Evolutionary conservation across 2,329 filamentous ascomycete species (phyloP).

Genomic region (Fusarium poae): DNA sequence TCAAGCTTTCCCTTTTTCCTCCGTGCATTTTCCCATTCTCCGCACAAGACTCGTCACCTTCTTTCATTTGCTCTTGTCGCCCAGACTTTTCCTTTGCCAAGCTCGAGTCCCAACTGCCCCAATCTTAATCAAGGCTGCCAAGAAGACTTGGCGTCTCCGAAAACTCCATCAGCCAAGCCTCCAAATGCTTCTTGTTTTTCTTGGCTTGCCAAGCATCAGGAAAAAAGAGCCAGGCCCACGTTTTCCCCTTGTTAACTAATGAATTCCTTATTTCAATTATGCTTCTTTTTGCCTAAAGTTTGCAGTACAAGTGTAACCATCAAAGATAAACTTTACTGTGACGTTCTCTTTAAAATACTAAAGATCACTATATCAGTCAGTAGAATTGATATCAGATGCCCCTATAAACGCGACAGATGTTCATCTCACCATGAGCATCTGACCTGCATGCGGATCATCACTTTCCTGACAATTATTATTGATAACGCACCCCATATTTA

Average conservation of each 20-base stretch:
- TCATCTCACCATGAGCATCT: conserved; percentile 15
- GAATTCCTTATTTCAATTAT: conserved; percentile 14
- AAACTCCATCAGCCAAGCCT: conserved; percentile 27
- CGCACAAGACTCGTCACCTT: conserved; percentile 9
- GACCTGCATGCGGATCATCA: conserved; percentile 17
- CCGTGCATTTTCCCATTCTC: conserved; percentile 23
- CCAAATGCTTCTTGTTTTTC: not conserved
- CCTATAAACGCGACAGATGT: not conserved
- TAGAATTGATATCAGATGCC: not conserved
- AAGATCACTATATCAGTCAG: not conserved
- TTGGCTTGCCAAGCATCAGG: conserved; percentile 14
- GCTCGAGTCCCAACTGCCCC: conserved; percentile 7
- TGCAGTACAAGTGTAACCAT: not conserved
- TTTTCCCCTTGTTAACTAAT: conserved; percentile 35
- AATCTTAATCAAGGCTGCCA: conserved; percentile 34
- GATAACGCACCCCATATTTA: conserved; percentile 24
- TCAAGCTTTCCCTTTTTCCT: conserved; percentile 44
- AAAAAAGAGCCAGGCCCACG: conserved; percentile 33
- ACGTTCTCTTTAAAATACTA: not conserved
- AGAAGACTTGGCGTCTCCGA: conserved; percentile 38
- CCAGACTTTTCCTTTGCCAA: conserved; percentile 26
- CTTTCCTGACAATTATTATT: conserved; percentile 1
- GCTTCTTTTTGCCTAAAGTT: conserved; percentile 21
- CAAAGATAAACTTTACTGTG: not conserved
- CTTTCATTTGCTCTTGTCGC: conserved; percentile 13